Evolutionary conservation across 352 stramenopile species (phyloP), one percentile per base, ranked within the genome.

Genomic region (Aphanomyces cochlioides): DNA sequence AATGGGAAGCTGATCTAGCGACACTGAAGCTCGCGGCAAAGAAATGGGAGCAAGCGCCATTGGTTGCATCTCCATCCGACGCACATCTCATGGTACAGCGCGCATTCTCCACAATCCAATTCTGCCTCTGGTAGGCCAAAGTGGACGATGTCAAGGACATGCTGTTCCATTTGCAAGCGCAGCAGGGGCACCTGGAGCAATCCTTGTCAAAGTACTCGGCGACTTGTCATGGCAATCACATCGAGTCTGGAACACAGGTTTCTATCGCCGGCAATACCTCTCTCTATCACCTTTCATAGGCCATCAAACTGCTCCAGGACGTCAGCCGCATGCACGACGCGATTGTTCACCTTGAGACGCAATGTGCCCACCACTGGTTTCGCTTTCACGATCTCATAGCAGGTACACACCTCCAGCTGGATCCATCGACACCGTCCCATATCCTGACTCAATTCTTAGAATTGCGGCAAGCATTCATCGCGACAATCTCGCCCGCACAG

Each of bases 1-100:
- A 8, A 10, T 67, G 59, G 59, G 59, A 48, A 10, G 41, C 39
- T 19, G 59, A 67, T 17, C 40, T 67, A 43, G 39, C 59, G n/a
- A 34, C 38, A 28, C 59, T 67, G 21, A 67, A 67, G 19, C 17
- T 12, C 38, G 19, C 10, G 19, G 43, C 57, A 28, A 67, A 67
- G 7, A 7, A 17, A 34, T 50, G 57, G 37, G 37, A 50, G 43
- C 43, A 50, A n/a, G 2, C 43, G 43, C 43, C 28, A 0, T 28
- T 28, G 2, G 2, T 28, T 28, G 28, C 28, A 28, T 28, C 28
- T 28, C 28, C 28, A 28, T 28, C 28, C 2, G 28, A 28, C 28
- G 28, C 28, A 28, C 28, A 28, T 28, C 28, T 28, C 28, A 28
- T 28, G 28, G 28, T 28, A 28, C 28, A 28, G 2, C 28, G 28